Conservation (phyloP, 306 rosid genomes). For the Prunus dulcis region DNA sequence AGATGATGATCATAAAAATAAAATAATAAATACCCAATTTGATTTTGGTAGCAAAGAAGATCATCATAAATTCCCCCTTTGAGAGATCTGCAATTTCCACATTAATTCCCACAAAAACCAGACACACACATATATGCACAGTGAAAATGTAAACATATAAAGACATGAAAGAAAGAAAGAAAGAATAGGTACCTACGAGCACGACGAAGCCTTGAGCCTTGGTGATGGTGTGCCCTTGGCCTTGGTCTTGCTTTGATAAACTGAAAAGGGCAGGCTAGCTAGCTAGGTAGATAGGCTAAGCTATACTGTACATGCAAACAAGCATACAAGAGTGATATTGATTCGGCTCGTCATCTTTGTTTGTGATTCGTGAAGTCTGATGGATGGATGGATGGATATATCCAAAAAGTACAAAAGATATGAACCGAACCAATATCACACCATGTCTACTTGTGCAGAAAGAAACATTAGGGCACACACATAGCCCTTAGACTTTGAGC, state of each 20-base stretch:
- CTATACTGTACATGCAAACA: conserved; percentile 24
- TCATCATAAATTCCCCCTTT: background rate
- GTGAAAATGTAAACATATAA: background rate
- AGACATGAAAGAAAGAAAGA: background rate
- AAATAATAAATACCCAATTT: background rate
- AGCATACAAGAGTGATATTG: conserved; percentile 82
- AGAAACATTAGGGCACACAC: too few species aligned
- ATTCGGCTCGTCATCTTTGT: conserved; percentile 52
- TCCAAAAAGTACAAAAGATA: background rate
- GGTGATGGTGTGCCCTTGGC: background rate
- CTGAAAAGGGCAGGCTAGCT: background rate
- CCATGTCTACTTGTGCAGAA: conserved; percentile 57
- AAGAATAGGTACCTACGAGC: background rate
- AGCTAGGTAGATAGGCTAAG: background rate
- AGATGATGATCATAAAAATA: too few species aligned
- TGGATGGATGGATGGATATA: background rate
- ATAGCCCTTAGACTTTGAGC: too few species aligned
- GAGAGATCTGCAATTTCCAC: background rate
- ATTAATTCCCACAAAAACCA: background rate
- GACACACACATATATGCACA: background rate
- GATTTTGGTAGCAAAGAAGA: background rate
- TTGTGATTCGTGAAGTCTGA: background rate
- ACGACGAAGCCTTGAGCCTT: background rate
- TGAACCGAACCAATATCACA: conserved; percentile 67
- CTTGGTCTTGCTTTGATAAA: background rate